Evolutionary conservation across 208 protist species (phyloP).

Genomic region (Porcisia deanei): DNA sequence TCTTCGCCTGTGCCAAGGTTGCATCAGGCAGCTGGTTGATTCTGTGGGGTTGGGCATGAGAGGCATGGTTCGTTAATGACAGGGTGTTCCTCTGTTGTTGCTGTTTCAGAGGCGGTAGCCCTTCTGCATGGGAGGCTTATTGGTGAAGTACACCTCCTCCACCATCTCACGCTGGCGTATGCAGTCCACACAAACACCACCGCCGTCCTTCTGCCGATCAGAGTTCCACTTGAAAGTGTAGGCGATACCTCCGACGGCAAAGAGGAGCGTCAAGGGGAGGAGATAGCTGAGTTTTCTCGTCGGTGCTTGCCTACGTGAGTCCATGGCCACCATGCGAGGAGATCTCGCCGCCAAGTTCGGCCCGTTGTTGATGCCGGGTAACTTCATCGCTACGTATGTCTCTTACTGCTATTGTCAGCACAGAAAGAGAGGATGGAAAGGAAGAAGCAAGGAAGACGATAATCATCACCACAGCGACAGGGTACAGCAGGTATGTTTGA

Average conservation of each 20-base stretch:
- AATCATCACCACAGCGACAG: neutral
- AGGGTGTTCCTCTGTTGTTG: neutral
- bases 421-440: constrained; percentile 5
- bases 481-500: neutral
- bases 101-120: constrained; percentile 47
- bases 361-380: constrained; percentile 26
- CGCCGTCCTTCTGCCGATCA: constrained; percentile 62
- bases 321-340: constrained; percentile 35
- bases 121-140: constrained; percentile 51
- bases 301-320: constrained; percentile 2
- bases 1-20: neutral
- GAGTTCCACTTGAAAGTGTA: constrained; percentile 76
- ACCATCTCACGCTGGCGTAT: constrained; percentile 82
- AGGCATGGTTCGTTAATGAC: neutral
- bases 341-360: constrained; percentile 24
- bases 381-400: constrained; percentile 17
- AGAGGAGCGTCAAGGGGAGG: constrained; percentile 60
- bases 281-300: constrained; percentile 33
- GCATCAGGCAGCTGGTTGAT: neutral
- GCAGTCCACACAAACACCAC: constrained; percentile 81
- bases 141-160: constrained; percentile 81
- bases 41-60: neutral
- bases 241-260: constrained; percentile 56
- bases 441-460: neutral
- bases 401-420: neutral